Conservation (phyloP, 148 eudicot species). For the Diospyros kaki region DNA sequence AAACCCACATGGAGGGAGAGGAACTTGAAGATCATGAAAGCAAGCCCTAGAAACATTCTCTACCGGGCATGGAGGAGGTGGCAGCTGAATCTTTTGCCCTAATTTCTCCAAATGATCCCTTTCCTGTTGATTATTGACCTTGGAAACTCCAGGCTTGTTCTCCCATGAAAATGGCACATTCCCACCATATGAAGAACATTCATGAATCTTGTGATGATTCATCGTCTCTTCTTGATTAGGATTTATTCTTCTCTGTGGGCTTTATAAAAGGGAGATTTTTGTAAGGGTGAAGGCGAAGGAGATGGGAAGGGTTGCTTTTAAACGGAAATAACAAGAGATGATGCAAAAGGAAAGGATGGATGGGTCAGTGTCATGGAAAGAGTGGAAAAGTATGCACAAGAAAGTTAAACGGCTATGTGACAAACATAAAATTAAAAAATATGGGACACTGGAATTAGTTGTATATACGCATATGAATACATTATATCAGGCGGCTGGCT, state of each 20-base stretch:
- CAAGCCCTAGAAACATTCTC: constrained; percentile 8
- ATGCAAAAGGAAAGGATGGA: background rate
- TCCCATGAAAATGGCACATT: constrained; percentile 50
- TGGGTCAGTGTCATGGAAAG: background rate
- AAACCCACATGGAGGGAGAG: constrained; percentile 42
- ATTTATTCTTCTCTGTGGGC: no score
- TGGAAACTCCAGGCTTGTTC: constrained; percentile 38
- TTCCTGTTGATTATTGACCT: background rate
- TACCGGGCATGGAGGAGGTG: constrained; percentile 28
- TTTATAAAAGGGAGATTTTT: no score
- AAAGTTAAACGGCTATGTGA: no score
- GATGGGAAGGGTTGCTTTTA: constrained; percentile 8
- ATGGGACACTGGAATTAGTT: no score
- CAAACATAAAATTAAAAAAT: no score
- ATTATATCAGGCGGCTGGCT: no score
- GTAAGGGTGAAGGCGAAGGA: background rate
- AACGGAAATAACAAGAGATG: background rate
- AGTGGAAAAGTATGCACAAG: background rate
- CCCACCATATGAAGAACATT: constrained; percentile 18
- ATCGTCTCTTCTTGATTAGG: background rate
- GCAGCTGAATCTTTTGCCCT: background rate
- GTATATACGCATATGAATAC: no score
- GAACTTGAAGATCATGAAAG: constrained; percentile 32
- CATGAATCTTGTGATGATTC: constrained; percentile 25
- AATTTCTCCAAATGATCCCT: no score